Evolutionary conservation across 75 land plant genomes (phyloP).

Genomic region (Pinus tabuliformis): DNA sequence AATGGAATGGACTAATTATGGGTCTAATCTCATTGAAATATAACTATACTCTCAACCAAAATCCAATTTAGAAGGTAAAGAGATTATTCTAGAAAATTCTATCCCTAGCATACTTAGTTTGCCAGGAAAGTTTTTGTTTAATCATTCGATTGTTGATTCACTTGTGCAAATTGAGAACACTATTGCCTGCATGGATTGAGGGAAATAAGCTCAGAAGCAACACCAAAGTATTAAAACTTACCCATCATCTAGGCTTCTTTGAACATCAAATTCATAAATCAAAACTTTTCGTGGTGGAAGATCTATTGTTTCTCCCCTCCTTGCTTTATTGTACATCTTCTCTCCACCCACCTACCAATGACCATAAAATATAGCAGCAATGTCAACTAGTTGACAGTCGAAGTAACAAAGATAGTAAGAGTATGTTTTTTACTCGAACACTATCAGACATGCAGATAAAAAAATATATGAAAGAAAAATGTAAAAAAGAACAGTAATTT

Average conservation of each 20-base stretch:
- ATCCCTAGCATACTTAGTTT: background rate
- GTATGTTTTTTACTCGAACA: background rate
- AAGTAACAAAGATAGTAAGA: background rate
- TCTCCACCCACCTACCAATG: slow-evolving; percentile 83
- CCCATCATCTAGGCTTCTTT: slow-evolving; percentile 82
- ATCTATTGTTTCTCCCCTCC: slow-evolving; percentile 84
- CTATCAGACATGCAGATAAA: background rate
- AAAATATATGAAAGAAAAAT: background rate
- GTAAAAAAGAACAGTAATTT: too few species aligned
- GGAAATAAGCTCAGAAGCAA: background rate
- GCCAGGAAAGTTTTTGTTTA: background rate
- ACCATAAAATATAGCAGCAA: background rate
- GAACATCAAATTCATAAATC: slow-evolving; percentile 74
- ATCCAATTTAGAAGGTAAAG: background rate
- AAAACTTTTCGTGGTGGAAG: slow-evolving; percentile 80
- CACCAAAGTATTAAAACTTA: slow-evolving; percentile 1
- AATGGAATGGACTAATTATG: too few species aligned
- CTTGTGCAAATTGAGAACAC: background rate
- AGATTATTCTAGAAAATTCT: background rate
- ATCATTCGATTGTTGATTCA: background rate
- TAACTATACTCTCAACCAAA: too few species aligned
- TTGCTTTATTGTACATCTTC: slow-evolving; percentile 91
- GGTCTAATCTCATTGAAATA: too few species aligned
- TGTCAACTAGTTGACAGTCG: background rate
- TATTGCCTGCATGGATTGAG: background rate